Evolutionary conservation across 1,284 basidiomycete species (phyloP).

Genomic region (Polyporus tsugae): DNA sequence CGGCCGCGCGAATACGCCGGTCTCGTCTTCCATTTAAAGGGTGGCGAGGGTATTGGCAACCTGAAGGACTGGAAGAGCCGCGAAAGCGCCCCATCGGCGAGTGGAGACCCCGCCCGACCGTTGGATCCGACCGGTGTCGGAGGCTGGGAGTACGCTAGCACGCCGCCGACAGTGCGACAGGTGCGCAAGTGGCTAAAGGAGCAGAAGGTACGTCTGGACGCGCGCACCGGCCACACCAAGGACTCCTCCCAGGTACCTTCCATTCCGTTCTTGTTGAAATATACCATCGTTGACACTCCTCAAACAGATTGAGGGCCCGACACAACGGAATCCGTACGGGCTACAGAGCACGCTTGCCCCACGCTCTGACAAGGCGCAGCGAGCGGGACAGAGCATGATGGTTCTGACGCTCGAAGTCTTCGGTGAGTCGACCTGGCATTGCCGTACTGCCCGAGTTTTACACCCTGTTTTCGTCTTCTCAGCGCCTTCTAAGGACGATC

Average conservation of each 20-base stretch:
- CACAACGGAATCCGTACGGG: constrained; percentile 77
- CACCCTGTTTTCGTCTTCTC: neutral
- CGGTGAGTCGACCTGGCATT: constrained; percentile 53
- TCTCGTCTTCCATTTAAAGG: constrained; percentile 74
- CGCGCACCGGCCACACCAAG: constrained; percentile 31
- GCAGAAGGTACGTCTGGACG: constrained; percentile 27
- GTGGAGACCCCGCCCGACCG: neutral
- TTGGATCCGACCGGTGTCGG: constrained; percentile 41
- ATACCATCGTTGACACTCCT: neutral
- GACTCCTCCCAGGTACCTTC: constrained; percentile 61
- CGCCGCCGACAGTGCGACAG: constrained; percentile 66
- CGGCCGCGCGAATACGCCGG: constrained; percentile 84
- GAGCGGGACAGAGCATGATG: constrained; percentile 83
- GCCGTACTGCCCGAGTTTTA: neutral
- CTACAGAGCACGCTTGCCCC: constrained; percentile 64
- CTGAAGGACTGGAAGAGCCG: constrained; percentile 60
- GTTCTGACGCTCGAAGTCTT: constrained; percentile 87
- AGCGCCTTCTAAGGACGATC: constrained; percentile 72
- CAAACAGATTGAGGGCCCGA: constrained; percentile 78
- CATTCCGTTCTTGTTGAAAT: neutral
- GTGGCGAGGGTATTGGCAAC: constrained; percentile 57
- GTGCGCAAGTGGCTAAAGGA: constrained; percentile 60
- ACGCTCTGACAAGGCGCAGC: constrained; percentile 50
- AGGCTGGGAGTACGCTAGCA: constrained; percentile 83
- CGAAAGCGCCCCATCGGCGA: constrained; percentile 3